Evolutionary conservation across 129 eudicot species (phyloP), one percentile per base, ranked within the genome.

Genomic region (Chrysanthemum seticuspe): DNA sequence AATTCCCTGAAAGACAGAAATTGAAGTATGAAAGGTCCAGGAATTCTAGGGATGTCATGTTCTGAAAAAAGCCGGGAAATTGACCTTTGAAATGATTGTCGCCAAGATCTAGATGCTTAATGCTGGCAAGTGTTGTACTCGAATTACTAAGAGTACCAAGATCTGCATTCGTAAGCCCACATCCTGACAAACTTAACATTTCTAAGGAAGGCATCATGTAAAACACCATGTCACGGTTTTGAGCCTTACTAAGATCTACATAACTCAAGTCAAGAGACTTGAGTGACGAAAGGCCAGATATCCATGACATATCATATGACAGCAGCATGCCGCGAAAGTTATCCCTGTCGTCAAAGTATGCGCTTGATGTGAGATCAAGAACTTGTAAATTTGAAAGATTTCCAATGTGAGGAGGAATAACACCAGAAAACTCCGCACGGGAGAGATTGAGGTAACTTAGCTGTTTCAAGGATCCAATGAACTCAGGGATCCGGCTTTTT

Each of bases 391-490:
- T 52, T 11, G 16, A 52, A 52, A 52, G 57, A 52, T 52, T 52
- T 52, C 57, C 57, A 52, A 52, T 13, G 57, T 52, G 65, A 52
- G 50, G 76, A 60, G 81, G 71, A 61, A 77, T 34, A 14, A 5
- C 0, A 23, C 78, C 78, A 5, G 16, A 14, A 49, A 78, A 72
- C 0, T 0, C 2, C 2, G 61, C 34, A 19, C 2, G 0, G 7
- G 70, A 73, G 59, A 79, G 74, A 59, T 74, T 69, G 31, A 76
- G 80, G 48, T 68, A 76, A 8, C 2, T 67, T 10, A 68, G 47
- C 8, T 56, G 21, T 60, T 68, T 27, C 40, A 76, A 58, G 40
- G 75, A 69, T 53, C 74, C 68, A 14, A 76, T 36, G 68, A 75
- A 75, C 1, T 29, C 44, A 13, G 62, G 63, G 27, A 75, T 54